Conservation (phyloP, 768 basidiomycete genomes). For the Mycena floridula region DNA sequence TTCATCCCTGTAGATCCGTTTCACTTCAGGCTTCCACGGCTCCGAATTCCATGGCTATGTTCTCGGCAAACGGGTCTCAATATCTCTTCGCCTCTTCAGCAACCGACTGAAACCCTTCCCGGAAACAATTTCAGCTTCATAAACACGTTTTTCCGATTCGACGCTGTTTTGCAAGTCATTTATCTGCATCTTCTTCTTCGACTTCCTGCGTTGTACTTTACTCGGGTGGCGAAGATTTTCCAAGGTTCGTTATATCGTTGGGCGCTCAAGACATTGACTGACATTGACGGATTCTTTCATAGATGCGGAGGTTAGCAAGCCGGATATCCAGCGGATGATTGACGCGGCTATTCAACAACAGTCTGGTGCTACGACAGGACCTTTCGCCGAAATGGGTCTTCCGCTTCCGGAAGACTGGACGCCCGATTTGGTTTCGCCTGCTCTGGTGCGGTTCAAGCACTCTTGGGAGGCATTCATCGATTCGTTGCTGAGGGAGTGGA, state of each 20-base stretch:
- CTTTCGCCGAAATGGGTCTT: constrained; percentile 3
- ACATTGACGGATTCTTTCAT: no score
- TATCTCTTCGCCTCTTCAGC: constrained; percentile 1
- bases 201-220: constrained; percentile 76
- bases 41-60: constrained; percentile 12
- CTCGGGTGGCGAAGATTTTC: constrained; percentile 70
- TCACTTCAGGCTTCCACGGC: constrained; percentile 22
- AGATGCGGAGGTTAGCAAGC: constrained; percentile 73
- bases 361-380: constrained; percentile 4
- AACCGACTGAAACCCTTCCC: neutral
- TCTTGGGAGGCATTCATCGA: constrained; percentile 56
- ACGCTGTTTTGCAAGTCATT: constrained; percentile 34
- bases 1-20: constrained; percentile 56
- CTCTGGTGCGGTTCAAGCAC: constrained; percentile 43
- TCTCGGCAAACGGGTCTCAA: constrained; percentile 18
- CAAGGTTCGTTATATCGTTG: no score
- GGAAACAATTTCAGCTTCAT: no score
- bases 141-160: constrained; percentile 21
- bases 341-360: constrained; percentile 19
- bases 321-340: constrained; percentile 58
- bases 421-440: constrained; percentile 35
- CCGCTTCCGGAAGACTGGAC: constrained; percentile 34
- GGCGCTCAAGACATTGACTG: no score
- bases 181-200: constrained; percentile 46
- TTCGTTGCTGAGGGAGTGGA: constrained; percentile 50